These are phyloP conservation scores for Phoenix roebelenii DNA, from an alignment of 176 grass and related monocot species.

Conservation along the genomic window DNA sequence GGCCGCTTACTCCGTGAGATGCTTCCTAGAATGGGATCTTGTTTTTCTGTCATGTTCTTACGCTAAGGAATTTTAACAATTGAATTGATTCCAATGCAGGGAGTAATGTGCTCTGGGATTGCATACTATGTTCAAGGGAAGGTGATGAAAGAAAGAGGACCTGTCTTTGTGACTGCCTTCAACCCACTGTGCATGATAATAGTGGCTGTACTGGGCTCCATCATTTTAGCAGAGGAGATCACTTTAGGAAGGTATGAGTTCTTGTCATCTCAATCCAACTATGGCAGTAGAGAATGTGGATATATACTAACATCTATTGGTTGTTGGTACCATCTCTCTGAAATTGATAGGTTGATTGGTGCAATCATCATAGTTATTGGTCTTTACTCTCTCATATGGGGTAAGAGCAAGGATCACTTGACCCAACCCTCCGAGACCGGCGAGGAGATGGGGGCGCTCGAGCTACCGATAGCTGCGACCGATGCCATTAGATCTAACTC, in stretches of 20 bases:
- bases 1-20: slow-evolving; percentile 66
- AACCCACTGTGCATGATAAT: slow-evolving; percentile 59
- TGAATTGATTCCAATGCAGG: slow-evolving; percentile 15
- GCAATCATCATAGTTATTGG: slow-evolving; percentile 40
- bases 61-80: neutral
- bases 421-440: slow-evolving; percentile 9
- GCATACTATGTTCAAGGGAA: slow-evolving; percentile 40
- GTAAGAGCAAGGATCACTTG: slow-evolving; percentile 33
- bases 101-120: slow-evolving; percentile 44
- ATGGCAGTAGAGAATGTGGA: neutral
- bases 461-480: slow-evolving; percentile 5
- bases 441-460: neutral
- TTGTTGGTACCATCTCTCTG: neutral
- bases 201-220: slow-evolving; percentile 36
- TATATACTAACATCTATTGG: slow-evolving; percentile 1
- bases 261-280: neutral
- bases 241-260: slow-evolving; percentile 30
- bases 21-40: neutral
- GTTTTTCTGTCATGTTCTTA: neutral
- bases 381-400: slow-evolving; percentile 50
- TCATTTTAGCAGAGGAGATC: slow-evolving; percentile 43
- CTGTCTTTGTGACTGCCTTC: slow-evolving; percentile 51
- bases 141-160: slow-evolving; percentile 48
- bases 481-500: slow-evolving; percentile 9
- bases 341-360: slow-evolving; percentile 30